Base-by-base conservation (phyloP, 768 basidiomycete species). In the Tulasnella calospora region DNA sequence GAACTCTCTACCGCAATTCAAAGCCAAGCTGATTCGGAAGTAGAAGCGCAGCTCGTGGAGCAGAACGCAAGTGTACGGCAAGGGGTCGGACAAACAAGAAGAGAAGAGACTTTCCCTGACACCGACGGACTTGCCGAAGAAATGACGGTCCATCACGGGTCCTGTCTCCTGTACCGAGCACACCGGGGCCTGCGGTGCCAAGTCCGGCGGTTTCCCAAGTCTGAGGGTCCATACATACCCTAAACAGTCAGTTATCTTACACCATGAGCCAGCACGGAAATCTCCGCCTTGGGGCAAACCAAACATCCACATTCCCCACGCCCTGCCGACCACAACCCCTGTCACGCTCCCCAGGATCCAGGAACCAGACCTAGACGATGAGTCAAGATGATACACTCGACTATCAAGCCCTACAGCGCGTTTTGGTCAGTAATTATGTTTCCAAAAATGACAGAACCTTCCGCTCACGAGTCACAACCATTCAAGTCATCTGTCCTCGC, bases 61-160 rank as follows among this genome's bases (percentile, higher is more conserved):
- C 55, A 33, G 12, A 67, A 33, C 61, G 12, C 61, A 33, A 33
- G 23, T 27, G 1, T 30, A 27, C 61, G 61, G 27, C 27, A 33
- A n/a, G n/a, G 61, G 61, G 61, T 67, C 61, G 61, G 61, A 67
- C 61, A 67, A 67, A 27, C 61, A 33, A n/a, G 61, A 67, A 67
- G 61, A 30, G 55, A 57, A 57, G 55, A 5, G 23, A 5, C 27
- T 21, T 23, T 35, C 15, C 61, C 61, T 67, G 30, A 19, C 7
- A 12, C 61, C 61, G 61, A 67, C 30, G 4, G 6, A 19, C 10
- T 27, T 17, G 3, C 61, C 61, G 61, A 67, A 19, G 61, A 67
- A 67, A 67, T 35, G 4, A 67, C 61, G 61, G 30, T 0, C 6
- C 0, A 33, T 67, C 33, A 67, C 61, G 61, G 61, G 61, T 67